These are phyloP conservation scores for Acidomyces sp. DNA, from an alignment of 495 filamentous ascomycete species.

Conservation along the genomic window DNA sequence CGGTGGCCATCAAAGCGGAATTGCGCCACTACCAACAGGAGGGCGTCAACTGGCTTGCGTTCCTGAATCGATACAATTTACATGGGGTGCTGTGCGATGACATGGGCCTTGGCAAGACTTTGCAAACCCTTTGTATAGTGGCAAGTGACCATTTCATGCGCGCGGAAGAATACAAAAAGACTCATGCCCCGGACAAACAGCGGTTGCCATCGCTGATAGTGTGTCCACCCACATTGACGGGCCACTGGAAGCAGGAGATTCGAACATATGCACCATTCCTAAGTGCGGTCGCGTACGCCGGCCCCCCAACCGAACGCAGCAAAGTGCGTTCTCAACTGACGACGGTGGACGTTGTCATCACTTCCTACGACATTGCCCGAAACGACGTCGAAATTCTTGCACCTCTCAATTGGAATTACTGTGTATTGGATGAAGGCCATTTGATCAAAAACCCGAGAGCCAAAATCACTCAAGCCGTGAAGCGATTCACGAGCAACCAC, in stretches of 20 bases:
- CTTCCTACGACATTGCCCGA: constrained; percentile 91
- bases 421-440: constrained; percentile 93
- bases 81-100: constrained; percentile 98
- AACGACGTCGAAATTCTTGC: constrained; percentile 82
- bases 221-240: constrained; percentile 92
- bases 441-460: constrained; percentile 96
- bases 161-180: constrained; percentile 75
- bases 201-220: constrained; percentile 84
- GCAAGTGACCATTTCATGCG: constrained; percentile 92
- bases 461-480: constrained; percentile 83
- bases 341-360: constrained; percentile 81
- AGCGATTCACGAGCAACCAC: constrained; percentile 76
- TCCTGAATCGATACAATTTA: constrained; percentile 93
- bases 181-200: constrained; percentile 58
- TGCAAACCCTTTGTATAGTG: constrained; percentile 95
- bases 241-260: constrained; percentile 97
- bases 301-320: constrained; percentile 65
- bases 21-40: constrained; percentile 96
- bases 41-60: constrained; percentile 96
- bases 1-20: constrained; percentile 91
- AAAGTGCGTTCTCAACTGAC: constrained; percentile 52
- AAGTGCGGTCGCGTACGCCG: constrained; percentile 75
- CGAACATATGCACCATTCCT: constrained; percentile 90
- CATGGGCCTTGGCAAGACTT: constrained; percentile 96
- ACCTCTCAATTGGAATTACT: constrained; percentile 87